phyloP scores from a whole-genome alignment of 768 basidiomycete genomes.

The Terana coerulea region DNA sequence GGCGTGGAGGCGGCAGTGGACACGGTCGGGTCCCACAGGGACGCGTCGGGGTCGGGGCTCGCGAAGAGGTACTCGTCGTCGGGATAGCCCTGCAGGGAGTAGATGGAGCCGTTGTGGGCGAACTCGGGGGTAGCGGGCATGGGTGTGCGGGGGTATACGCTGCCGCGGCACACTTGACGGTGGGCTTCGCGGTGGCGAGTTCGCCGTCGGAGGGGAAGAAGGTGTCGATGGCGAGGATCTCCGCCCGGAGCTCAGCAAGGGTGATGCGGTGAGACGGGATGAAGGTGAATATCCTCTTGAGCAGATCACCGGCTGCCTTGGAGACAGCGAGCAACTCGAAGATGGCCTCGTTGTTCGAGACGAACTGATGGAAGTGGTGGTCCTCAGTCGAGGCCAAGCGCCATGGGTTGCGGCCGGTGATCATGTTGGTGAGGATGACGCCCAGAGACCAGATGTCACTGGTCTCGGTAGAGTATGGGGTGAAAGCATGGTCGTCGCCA shows the following conservation, averaged over 20 bases:
- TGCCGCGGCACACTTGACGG: slow-evolving; percentile 23
- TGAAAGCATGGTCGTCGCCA: slow-evolving; percentile 16
- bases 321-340: slow-evolving; percentile 49
- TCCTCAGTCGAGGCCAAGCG: slow-evolving; percentile 44
- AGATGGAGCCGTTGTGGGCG: background rate
- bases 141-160: slow-evolving; percentile 15
- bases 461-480: slow-evolving; percentile 29
- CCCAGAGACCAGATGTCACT: slow-evolving; percentile 35
- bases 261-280: slow-evolving; percentile 59
- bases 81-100: background rate
- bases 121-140: background rate
- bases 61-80: slow-evolving; percentile 6
- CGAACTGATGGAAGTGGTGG: slow-evolving; percentile 41
- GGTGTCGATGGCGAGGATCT: slow-evolving; percentile 50
- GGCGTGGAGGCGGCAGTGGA: background rate
- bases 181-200: slow-evolving; percentile 26
- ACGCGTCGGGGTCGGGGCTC: slow-evolving; percentile 7
- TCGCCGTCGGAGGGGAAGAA: slow-evolving; percentile 56
- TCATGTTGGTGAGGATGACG: slow-evolving; percentile 53
- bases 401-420: slow-evolving; percentile 52
- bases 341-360: slow-evolving; percentile 42
- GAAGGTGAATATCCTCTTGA: slow-evolving; percentile 57
- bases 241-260: slow-evolving; percentile 55
- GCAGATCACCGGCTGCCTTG: slow-evolving; percentile 36
- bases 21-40: background rate